Conservation (phyloP, 331 rosid genomes). For the Saraca asoca region DNA sequence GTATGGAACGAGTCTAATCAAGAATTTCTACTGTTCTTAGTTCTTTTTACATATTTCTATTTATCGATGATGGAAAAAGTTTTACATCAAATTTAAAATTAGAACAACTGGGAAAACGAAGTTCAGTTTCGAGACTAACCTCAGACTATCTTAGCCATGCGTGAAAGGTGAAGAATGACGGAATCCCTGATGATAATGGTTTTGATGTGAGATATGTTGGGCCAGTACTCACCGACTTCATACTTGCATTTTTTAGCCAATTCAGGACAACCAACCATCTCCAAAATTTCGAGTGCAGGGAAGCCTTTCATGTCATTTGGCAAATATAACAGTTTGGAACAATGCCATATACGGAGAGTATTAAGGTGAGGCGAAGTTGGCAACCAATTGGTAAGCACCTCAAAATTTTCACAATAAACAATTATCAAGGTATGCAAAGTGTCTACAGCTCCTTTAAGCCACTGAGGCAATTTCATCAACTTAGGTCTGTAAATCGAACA, state of each 20-base stretch:
- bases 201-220: neutral
- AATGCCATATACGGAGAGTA: neutral
- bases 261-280: neutral
- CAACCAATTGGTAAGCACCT: neutral
- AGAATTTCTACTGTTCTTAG: too few relatives aligned
- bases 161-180: too few relatives aligned
- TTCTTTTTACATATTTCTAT: too few relatives aligned
- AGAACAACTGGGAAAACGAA: too few relatives aligned
- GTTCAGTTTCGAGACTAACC: too few relatives aligned
- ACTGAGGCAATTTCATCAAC: neutral
- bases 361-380: neutral
- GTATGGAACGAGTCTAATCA: too few relatives aligned
- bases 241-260: neutral
- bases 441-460: neutral
- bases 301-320: constrained; percentile 13
- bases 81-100: too few relatives aligned
- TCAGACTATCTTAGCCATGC: too few relatives aligned
- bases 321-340: constrained; percentile 7
- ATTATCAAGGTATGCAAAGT: neutral
- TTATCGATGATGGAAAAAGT: too few relatives aligned
- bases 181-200: too few relatives aligned
- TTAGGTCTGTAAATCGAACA: neutral
- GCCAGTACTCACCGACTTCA: neutral
- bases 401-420: neutral
- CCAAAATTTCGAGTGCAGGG: neutral